A percentile compares a stretch with the other conserved stretches of the same genome.
phyloP scores from a whole-genome alignment of 441 rosid species.

The Pelargonium cotyledonis region DNA sequence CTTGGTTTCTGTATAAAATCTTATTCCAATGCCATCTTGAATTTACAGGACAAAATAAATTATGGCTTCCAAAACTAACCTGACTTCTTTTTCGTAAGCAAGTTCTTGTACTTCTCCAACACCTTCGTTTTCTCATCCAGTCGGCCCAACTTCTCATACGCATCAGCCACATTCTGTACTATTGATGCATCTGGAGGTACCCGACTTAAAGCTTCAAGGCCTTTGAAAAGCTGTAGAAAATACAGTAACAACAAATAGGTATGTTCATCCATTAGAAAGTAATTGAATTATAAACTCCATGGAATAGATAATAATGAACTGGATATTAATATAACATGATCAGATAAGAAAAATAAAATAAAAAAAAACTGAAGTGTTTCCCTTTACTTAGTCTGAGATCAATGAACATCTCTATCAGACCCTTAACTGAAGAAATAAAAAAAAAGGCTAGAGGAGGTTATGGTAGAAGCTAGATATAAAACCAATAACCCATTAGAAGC shows the following conservation, averaged over 20 bases:
- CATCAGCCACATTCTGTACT: slow-evolving; percentile 73
- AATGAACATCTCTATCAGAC: neutral
- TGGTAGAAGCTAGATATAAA: neutral
- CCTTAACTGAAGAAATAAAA: neutral
- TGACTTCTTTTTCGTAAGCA: slow-evolving; percentile 36
- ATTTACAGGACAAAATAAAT: neutral
- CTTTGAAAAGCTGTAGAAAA: slow-evolving; percentile 64
- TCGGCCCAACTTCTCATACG: slow-evolving; percentile 65
- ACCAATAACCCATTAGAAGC: slow-evolving; percentile 2
- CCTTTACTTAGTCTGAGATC: neutral
- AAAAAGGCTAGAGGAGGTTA: neutral
- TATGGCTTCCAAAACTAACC: slow-evolving; percentile 11
- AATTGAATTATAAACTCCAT: neutral
- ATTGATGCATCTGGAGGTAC: slow-evolving; percentile 66
- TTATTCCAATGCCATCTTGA: slow-evolving; percentile 1
- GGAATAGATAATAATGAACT: neutral
- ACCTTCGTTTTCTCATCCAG: slow-evolving; percentile 59
- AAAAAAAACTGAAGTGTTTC: neutral
- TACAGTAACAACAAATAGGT: slow-evolving; percentile 8
- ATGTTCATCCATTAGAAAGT: slow-evolving; percentile 13
- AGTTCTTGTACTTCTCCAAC: slow-evolving; percentile 45
- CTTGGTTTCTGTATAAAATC: neutral
- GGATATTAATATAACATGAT: neutral
- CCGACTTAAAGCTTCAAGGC: slow-evolving; percentile 72
- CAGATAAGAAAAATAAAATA: neutral